Evolutionary conservation across 495 filamentous ascomycete species (phyloP), one percentile per base, ranked within the genome.

Genomic region (Aspergillus conjunctus): DNA sequence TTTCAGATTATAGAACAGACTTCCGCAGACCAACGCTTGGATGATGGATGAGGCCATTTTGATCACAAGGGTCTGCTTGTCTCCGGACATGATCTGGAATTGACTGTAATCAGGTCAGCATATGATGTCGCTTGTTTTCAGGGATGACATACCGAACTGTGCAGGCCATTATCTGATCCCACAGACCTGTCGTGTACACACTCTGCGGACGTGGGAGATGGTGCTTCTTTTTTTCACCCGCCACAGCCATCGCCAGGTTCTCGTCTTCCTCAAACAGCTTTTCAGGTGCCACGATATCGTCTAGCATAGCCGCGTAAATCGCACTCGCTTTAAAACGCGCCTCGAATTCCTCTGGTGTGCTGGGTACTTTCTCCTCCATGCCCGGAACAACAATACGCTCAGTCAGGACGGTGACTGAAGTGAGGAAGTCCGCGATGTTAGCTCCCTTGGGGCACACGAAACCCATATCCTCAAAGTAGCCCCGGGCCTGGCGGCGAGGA

Each of bases 341-440:
- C 26, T 88, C 90, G 63, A 93, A 93, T 55, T 94, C 89, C 48
- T 91, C 88, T 3, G 91, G 82, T 0, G 89, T 91, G 54, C 82
- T 83, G 1, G 89, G 91, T 0, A 84, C 85, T 51, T 74, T 83
- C 55, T 77, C 75, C 68, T 91, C 87, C 63, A 85, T 89, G 1
- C 89, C 91, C 5, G 81, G 68, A 21, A 81, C 79, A 26, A 89
- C 76, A 45, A 85, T 73, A 20, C 90, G 84, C 67, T 93, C 90
- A 0, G 76, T 76, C 1, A 88, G 74, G 51, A 85, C 88, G 0
- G 91, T 93, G 67, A 93, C 80, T 3, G 90, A 89, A 2, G 90
- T 93, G 0, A 93, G 76, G 75, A 89, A 94, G 67, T 94, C 91
- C 7, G 88, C 87, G 2, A 87, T 86, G 7, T 88, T 93, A 58